Conservation (phyloP, 805 yeast genomes). For the Scheffersomyces spartinae region DNA sequence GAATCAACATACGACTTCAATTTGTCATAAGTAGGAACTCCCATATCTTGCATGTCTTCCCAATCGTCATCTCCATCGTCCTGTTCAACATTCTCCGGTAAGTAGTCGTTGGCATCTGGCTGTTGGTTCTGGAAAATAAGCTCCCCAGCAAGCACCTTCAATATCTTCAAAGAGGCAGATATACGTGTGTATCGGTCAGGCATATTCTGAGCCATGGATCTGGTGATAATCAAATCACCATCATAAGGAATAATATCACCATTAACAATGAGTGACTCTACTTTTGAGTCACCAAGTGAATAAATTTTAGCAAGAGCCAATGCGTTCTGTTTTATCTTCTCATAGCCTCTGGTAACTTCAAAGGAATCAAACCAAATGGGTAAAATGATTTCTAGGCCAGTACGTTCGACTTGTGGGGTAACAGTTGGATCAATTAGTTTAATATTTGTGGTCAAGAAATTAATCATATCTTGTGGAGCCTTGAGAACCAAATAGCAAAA, state of each 20-base stretch:
- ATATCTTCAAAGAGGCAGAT: constrained; percentile 59
- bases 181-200: constrained; percentile 54
- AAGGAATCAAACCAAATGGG: constrained; percentile 79
- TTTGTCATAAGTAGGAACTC: constrained; percentile 51
- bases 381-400: constrained; percentile 46
- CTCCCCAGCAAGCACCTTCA: constrained; percentile 62
- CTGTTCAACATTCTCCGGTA: constrained; percentile 15
- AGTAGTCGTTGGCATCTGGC: constrained; percentile 29
- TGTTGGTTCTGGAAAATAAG: constrained; percentile 51
- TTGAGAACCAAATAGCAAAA: constrained; percentile 58
- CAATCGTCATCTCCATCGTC: constrained; percentile 38
- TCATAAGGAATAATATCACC: constrained; percentile 65
- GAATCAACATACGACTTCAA: constrained; percentile 45
- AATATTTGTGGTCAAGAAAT: constrained; percentile 39
- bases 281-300: constrained; percentile 40
- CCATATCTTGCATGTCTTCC: constrained; percentile 68
- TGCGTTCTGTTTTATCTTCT: constrained; percentile 55
- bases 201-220: constrained; percentile 68
- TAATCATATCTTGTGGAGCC: constrained; percentile 52
- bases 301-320: constrained; percentile 61
- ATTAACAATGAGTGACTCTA: constrained; percentile 46
- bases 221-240: constrained; percentile 61
- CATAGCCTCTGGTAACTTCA: constrained; percentile 70
- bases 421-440: constrained; percentile 13
- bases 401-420: constrained; percentile 6